phyloP scores from a whole-genome alignment of 805 yeast genomes.

The Metschnikowia dekortorum region DNA sequence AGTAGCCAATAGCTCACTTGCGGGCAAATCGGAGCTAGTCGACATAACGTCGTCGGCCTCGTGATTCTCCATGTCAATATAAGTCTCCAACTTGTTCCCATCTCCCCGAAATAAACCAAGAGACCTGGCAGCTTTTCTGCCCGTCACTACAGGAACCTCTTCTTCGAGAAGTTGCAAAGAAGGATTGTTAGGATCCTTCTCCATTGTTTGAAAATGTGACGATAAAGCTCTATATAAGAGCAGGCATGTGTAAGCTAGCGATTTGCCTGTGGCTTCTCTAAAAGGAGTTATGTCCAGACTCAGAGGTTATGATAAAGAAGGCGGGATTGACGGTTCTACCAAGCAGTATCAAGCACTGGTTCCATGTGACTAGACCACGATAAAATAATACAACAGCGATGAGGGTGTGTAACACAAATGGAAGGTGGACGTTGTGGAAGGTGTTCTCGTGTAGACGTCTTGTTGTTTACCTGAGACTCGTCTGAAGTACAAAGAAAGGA shows the following conservation, averaged over 20 bases:
- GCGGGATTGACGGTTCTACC: not conserved
- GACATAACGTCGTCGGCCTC: conserved; percentile 7
- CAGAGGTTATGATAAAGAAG: not conserved
- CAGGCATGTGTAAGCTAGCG: not conserved
- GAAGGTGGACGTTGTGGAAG: not conserved
- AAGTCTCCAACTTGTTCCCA: conserved; percentile 9
- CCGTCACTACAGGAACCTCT: conserved; percentile 30
- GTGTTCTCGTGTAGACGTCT: not conserved
- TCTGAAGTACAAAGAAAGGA: not conserved
- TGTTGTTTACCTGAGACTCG: not conserved
- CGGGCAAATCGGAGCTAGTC: conserved; percentile 3
- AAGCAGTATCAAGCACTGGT: not conserved
- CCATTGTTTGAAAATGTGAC: not conserved
- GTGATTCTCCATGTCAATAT: conserved; percentile 6
- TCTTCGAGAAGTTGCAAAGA: conserved; percentile 9
- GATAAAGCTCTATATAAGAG: not conserved
- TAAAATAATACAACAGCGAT: not conserved
- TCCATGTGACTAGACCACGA: not conserved
- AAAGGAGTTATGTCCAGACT: not conserved
- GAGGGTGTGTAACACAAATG: not conserved
- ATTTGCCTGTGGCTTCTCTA: not conserved
- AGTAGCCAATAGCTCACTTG: conserved; percentile 6
- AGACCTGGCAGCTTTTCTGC: conserved; percentile 57
- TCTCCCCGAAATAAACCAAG: conserved; percentile 47
- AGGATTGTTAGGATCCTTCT: conserved; percentile 2